Base-by-base conservation (phyloP, 2,329 filamentous ascomycete genomes). In the Neonectria hederae region DNA sequence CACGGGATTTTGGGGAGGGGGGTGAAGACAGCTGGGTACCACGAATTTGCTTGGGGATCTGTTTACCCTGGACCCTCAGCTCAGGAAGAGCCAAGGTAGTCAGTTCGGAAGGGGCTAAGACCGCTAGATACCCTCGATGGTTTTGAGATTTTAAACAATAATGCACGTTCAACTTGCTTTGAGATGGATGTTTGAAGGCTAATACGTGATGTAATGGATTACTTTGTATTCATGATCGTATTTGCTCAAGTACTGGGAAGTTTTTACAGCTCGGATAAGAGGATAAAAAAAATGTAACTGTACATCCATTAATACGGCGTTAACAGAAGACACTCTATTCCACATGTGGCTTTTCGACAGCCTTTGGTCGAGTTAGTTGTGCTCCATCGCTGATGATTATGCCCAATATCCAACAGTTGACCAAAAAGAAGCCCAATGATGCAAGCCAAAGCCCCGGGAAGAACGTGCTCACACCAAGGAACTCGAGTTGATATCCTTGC, bases 341-440 rank as follows among this genome's bases (percentile, higher is more conserved):
- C 30, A 67, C 30, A 54, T 74, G 74, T 13, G 57, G 51, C 46
- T 76, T 76, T 30, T 38, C 56, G 6, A 62, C 52, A 11, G 40
- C 30, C 5, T 42, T 56, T 19, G 59, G 49, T 26, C 54, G 49
- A 30, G 26, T 30, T 5, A 42, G 14, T 5, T 54, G 32, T 10
- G 67, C 78, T 3, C 83, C 83, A 77, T 98, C 96, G 2, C 77
- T 76, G 7, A 97, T 86, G 46, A 98, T 89, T 51, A 97, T 82
- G 0, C 92, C 92, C 42, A 99, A 76, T 59, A 98, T 92, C 89
- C 93, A 97, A 70, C 89, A 90, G 76, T 99, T 98, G 17, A 94
- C 87, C 1, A 89, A 77, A 76, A 97, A 98, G 81, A 99, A 98
- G 0, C 81, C 80, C 14, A 97, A 77, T 0, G 92, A 91, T 0